These are phyloP conservation scores for Mortierella sp. DNA, from an alignment of 371 early-diverging fungal species.

Conservation along the genomic window DNA sequence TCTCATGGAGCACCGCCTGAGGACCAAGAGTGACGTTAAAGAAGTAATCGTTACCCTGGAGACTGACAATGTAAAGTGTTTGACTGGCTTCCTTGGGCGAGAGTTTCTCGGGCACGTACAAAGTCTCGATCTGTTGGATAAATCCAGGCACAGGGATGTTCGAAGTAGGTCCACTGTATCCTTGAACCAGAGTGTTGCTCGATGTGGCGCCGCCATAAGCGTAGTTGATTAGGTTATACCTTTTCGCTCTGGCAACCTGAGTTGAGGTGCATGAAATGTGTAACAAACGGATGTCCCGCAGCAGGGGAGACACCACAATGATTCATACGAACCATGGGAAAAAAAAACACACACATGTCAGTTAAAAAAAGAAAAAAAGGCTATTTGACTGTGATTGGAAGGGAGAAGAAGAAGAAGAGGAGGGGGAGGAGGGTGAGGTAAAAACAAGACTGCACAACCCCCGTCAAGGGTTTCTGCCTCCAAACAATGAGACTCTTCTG, in stretches of 20 bases:
- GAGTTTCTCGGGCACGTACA: conserved; percentile 1
- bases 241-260: conserved; percentile 24
- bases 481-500: not conserved
- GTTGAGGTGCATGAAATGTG: too few relatives aligned
- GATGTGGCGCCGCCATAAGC: conserved; percentile 56
- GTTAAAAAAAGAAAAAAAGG: not conserved
- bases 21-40: conserved; percentile 15
- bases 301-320: too few relatives aligned
- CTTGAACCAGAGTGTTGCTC: conserved; percentile 30
- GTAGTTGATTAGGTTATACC: conserved; percentile 25
- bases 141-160: conserved; percentile 49
- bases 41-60: conserved; percentile 46
- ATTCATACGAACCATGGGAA: too few relatives aligned
- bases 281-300: too few relatives aligned
- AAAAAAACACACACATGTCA: not conserved
- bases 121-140: conserved; percentile 32
- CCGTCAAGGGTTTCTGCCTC: too few relatives aligned
- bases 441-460: not conserved
- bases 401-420: not conserved
- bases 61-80: conserved; percentile 23
- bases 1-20: conserved; percentile 15
- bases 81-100: not conserved
- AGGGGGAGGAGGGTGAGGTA: not conserved
- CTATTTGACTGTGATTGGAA: not conserved
- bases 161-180: conserved; percentile 20